Evolutionary conservation across 164 flowering plant species (phyloP).

Genomic region (Vitis riparia): DNA sequence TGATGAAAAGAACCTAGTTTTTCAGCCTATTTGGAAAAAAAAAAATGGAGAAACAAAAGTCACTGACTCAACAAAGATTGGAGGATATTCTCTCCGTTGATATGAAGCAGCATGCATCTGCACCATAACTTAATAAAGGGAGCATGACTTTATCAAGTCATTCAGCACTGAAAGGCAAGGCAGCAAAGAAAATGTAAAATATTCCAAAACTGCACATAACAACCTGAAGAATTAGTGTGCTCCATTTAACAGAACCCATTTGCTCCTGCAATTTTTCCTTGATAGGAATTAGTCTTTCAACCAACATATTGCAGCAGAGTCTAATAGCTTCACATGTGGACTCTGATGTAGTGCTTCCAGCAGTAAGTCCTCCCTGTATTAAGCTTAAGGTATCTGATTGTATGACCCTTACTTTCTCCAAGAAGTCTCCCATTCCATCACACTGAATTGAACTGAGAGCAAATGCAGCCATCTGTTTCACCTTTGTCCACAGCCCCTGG

Average conservation of each 20-base stretch:
- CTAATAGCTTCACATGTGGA: constrained; percentile 88
- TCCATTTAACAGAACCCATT: constrained; percentile 63
- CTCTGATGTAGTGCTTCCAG: constrained; percentile 92
- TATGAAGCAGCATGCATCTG: background rate
- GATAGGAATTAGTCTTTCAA: constrained; percentile 62
- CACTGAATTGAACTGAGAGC: constrained; percentile 55
- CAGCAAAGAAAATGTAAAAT: too few relatives aligned
- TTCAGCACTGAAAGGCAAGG: background rate
- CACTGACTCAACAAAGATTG: too few relatives aligned
- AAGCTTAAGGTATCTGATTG: constrained; percentile 86
- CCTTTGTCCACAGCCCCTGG: constrained; percentile 97
- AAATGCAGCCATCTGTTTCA: constrained; percentile 82
- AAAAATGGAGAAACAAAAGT: background rate
- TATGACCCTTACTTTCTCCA: constrained; percentile 67
- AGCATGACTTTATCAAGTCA: background rate
- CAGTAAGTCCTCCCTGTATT: constrained; percentile 84
- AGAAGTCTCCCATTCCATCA: constrained; percentile 46
- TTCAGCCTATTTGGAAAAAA: too few relatives aligned
- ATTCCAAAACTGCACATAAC: background rate
- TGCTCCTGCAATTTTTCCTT: constrained; percentile 51
- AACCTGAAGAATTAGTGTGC: constrained; percentile 61
- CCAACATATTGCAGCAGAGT: constrained; percentile 67
- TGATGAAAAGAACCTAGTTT: too few relatives aligned
- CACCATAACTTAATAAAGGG: background rate
- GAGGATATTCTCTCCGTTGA: background rate